Evolutionary conservation across 371 early-diverging fungal species (phyloP).

Genomic region (Rhizopus sp.): DNA sequence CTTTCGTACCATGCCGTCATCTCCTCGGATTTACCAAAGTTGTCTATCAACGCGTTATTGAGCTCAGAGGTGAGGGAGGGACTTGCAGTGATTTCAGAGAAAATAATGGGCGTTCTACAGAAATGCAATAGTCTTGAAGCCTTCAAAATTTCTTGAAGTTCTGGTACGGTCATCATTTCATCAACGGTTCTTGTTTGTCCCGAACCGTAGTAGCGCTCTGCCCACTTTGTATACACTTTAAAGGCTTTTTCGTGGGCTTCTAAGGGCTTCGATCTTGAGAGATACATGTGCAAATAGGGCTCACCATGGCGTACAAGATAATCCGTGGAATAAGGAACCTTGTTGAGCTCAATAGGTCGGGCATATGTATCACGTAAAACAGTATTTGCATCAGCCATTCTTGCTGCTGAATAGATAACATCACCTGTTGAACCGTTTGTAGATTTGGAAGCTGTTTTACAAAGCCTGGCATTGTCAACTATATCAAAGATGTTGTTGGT

Average conservation of each 20-base stretch:
- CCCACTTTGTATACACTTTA: slow-evolving; percentile 69
- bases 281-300: slow-evolving; percentile 58
- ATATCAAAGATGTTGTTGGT: slow-evolving; percentile 23
- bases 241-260: slow-evolving; percentile 67
- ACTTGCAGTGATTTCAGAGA: slow-evolving; percentile 39
- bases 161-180: slow-evolving; percentile 57
- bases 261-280: slow-evolving; percentile 54
- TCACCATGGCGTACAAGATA: slow-evolving; percentile 59
- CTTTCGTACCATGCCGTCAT: slow-evolving; percentile 58
- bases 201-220: slow-evolving; percentile 50
- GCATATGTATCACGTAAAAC: slow-evolving; percentile 54
- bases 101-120: slow-evolving; percentile 65
- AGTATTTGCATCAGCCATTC: slow-evolving; percentile 50
- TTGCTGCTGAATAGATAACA: slow-evolving; percentile 26
- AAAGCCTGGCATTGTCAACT: slow-evolving; percentile 19
- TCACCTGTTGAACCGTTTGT: slow-evolving; percentile 12
- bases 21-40: slow-evolving; percentile 16
- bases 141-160: slow-evolving; percentile 61
- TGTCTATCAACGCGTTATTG: neutral
- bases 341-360: slow-evolving; percentile 31
- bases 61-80: neutral
- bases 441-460: slow-evolving; percentile 9
- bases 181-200: slow-evolving; percentile 24
- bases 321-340: slow-evolving; percentile 45
- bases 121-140: slow-evolving; percentile 66